Evolutionary conservation across 78 protist genomes (phyloP).

Genomic region (Dictyostelium purpureum): DNA sequence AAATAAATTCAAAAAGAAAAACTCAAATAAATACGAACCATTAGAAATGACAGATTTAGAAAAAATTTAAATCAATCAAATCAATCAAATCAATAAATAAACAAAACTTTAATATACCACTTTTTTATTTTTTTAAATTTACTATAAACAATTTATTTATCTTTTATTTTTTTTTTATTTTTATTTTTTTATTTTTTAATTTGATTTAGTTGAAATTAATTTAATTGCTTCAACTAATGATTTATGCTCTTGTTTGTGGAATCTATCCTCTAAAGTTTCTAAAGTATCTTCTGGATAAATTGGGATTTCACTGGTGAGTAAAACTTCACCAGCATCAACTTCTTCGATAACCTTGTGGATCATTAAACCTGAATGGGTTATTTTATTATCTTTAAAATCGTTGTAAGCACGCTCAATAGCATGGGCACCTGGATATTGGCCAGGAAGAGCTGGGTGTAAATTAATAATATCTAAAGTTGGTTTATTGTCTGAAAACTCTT

Average conservation of each 20-base stretch:
- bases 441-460: slow-evolving; percentile 90
- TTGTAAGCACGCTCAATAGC: slow-evolving; percentile 85
- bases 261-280: slow-evolving; percentile 72
- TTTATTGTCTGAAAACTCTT: slow-evolving; percentile 11
- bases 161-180: too few species aligned
- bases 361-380: slow-evolving; percentile 81
- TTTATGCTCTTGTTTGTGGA: slow-evolving; percentile 84
- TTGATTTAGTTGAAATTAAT: slow-evolving; percentile 19
- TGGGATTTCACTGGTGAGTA: slow-evolving; percentile 48
- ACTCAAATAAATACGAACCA: too few species aligned
- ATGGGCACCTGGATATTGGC: slow-evolving; percentile 83
- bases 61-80: too few species aligned
- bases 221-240: slow-evolving; percentile 73
- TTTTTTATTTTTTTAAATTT: too few species aligned
- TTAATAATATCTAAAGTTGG: slow-evolving; percentile 79
- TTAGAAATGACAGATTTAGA: too few species aligned
- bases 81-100: too few species aligned
- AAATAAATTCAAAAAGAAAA: too few species aligned
- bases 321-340: slow-evolving; percentile 85
- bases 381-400: slow-evolving; percentile 73
- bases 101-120: too few species aligned
- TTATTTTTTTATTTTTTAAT: too few species aligned
- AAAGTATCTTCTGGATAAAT: slow-evolving; percentile 74
- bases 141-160: too few species aligned
- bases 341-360: slow-evolving; percentile 86